These are phyloP conservation scores for Hanseniaspora meyeri DNA, from an alignment of 805 yeast genomes.

Conservation along the genomic window DNA sequence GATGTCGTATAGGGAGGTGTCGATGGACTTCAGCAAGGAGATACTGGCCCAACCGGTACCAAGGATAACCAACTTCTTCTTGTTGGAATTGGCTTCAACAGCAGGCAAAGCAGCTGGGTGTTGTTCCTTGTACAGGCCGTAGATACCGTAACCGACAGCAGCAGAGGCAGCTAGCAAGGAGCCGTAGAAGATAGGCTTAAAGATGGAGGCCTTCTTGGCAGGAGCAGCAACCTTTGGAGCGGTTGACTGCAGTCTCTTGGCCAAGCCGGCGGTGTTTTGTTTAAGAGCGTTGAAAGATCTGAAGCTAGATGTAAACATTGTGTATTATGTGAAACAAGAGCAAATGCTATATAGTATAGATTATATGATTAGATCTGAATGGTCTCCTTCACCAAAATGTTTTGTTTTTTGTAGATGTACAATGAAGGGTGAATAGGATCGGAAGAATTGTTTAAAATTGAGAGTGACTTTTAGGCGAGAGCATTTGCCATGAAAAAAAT, in stretches of 20 bases:
- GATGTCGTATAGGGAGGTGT: slow-evolving; percentile 77
- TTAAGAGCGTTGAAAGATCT: not conserved
- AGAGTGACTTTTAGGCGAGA: too few species aligned
- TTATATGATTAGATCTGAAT: not conserved
- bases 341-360: not conserved
- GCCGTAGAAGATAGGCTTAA: slow-evolving; percentile 30
- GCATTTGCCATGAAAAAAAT: too few species aligned
- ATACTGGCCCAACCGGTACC: slow-evolving; percentile 96
- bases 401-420: too few species aligned
- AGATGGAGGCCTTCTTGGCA: slow-evolving; percentile 17
- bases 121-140: slow-evolving; percentile 49
- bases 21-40: slow-evolving; percentile 69
- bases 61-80: slow-evolving; percentile 46
- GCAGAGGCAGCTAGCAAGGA: slow-evolving; percentile 40
- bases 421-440: too few species aligned
- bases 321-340: not conserved
- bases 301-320: slow-evolving; percentile 7
- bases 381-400: not conserved
- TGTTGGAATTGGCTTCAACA: slow-evolving; percentile 35
- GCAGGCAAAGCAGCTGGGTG: slow-evolving; percentile 47
- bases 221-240: slow-evolving; percentile 7
- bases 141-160: slow-evolving; percentile 48
- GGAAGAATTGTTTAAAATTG: too few species aligned
- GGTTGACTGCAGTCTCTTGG: slow-evolving; percentile 11
- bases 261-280: not conserved